Conservation (phyloP, 176 grass and related monocot species). For the Triticum dicoccoides region DNA sequence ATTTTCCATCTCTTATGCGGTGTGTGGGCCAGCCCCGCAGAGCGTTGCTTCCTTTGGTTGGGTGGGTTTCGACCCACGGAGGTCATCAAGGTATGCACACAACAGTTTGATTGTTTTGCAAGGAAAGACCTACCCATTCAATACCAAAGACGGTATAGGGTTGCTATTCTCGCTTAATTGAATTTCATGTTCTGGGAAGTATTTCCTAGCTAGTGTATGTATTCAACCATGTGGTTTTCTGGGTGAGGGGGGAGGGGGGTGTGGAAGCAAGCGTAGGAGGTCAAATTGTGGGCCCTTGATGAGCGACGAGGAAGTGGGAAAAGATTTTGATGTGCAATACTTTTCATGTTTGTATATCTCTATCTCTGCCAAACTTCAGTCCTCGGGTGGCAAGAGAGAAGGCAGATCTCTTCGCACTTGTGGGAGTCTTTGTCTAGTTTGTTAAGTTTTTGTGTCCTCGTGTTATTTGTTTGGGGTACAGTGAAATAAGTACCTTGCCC, state of each 20-base stretch:
- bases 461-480: neutral
- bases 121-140: neutral
- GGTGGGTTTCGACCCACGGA: slow-evolving; percentile 71
- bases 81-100: slow-evolving; percentile 48
- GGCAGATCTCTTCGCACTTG: neutral
- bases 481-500: neutral
- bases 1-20: slow-evolving; percentile 73
- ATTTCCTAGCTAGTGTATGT: neutral
- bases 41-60: slow-evolving; percentile 82
- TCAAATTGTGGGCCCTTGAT: neutral
- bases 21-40: slow-evolving; percentile 59
- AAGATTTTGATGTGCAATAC: neutral
- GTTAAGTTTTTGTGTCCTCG: neutral
- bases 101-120: neutral
- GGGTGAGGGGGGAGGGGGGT: too few relatives aligned
- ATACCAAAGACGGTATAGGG: neutral
- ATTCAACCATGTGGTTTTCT: neutral
- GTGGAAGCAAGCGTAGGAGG: neutral
- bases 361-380: neutral
- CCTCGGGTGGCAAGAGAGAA: neutral
- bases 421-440: neutral
- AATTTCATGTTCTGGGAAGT: neutral
- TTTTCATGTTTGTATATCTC: neutral
- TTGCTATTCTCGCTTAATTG: too few relatives aligned
- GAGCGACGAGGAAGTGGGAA: neutral